These are phyloP conservation scores for Kuraishia ogatae DNA, from an alignment of 805 yeast species.

Conservation along the genomic window DNA sequence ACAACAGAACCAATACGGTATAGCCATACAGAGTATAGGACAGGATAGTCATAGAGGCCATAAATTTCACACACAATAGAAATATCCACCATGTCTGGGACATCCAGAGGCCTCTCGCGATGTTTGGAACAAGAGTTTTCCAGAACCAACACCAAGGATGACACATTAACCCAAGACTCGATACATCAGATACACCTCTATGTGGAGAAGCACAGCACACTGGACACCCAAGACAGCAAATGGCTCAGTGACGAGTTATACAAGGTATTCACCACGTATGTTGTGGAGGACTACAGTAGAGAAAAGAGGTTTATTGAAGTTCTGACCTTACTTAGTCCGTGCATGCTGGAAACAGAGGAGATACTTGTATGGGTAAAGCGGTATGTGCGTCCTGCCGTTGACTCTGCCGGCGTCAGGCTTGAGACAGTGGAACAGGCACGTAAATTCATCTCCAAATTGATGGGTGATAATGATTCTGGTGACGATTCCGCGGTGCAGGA, in stretches of 20 bases:
- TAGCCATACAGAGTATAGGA: too few species aligned
- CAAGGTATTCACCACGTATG: conserved; percentile 22
- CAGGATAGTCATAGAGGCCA: too few species aligned
- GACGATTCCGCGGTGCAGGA: conserved; percentile 6
- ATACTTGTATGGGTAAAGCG: conserved; percentile 40
- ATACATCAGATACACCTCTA: conserved; percentile 5
- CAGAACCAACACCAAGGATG: neutral
- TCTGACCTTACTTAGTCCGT: conserved; percentile 24
- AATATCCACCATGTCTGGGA: conserved; percentile 3
- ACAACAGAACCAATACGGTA: too few species aligned
- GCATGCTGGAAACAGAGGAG: conserved; percentile 21
- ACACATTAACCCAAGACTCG: neutral
- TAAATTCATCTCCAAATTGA: conserved; percentile 4
- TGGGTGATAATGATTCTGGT: conserved; percentile 1
- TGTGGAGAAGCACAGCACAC: conserved; percentile 25
- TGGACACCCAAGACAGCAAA: conserved; percentile 19
- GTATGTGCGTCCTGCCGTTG: conserved; percentile 41
- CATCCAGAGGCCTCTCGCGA: conserved; percentile 6
- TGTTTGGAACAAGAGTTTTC: conserved; percentile 8
- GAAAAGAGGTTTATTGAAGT: conserved; percentile 31
- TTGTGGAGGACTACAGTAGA: conserved; percentile 20
- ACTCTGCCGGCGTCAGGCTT: conserved; percentile 47
- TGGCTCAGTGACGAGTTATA: conserved; percentile 28
- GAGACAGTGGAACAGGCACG: conserved; percentile 18
- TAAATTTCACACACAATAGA: too few species aligned